These are phyloP conservation scores for Dictyostelium firmibasis DNA, from an alignment of 78 protist species.

Conservation along the genomic window DNA sequence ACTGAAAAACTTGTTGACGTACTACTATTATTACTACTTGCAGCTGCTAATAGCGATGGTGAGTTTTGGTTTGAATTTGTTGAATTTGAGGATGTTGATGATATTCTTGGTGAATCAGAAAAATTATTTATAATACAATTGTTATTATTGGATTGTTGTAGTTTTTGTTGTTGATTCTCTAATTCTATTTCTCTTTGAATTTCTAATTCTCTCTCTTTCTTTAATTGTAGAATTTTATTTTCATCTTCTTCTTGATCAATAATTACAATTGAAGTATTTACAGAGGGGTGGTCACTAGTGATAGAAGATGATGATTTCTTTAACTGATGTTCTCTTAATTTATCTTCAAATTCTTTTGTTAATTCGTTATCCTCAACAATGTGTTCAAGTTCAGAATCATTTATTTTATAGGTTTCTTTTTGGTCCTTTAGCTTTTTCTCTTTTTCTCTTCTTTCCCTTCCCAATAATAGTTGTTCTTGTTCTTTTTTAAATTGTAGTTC, in stretches of 20 bases:
- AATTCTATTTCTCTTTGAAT: background rate
- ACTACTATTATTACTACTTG: background rate
- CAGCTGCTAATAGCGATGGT: background rate
- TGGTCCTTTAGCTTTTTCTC: background rate
- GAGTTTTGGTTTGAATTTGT: background rate
- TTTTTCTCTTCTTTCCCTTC: background rate
- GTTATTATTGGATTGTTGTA: background rate
- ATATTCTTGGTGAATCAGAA: background rate
- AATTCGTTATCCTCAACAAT: background rate
- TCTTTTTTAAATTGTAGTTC: constrained; percentile 12
- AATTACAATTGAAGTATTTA: background rate
- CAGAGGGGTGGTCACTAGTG: background rate
- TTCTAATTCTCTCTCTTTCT: background rate
- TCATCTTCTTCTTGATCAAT: background rate
- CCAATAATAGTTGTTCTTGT: background rate
- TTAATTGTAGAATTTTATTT: background rate
- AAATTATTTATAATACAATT: background rate
- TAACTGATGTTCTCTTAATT: background rate
- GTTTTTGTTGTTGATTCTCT: background rate
- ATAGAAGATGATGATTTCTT: background rate
- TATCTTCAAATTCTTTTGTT: background rate
- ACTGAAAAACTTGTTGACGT: background rate
- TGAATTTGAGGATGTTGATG: background rate
- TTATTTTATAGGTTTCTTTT: background rate
- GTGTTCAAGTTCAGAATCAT: background rate